Base-by-base conservation (phyloP, 1,284 basidiomycete species). In the Sanghuangporus baumii region DNA sequence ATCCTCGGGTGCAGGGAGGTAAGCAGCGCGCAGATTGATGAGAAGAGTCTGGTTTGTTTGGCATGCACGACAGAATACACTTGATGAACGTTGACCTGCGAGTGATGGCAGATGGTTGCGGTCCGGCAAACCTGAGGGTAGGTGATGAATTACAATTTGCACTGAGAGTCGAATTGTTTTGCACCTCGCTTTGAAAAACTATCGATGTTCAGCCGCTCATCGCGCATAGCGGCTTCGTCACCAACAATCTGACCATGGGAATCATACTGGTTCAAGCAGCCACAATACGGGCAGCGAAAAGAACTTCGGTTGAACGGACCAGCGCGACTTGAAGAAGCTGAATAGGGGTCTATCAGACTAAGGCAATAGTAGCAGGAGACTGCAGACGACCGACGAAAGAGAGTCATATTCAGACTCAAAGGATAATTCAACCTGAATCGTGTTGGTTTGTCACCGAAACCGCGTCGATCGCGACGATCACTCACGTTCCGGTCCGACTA, bases 1-100 rank as follows among this genome's bases (percentile, higher is more conserved):
- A 69, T 87, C 86, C 90, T 94, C 67, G 37, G 57, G 46, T 48
- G 51, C 55, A 1, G 94, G 93, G 0, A 96, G 81, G 71, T 96
- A 97, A 67, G 91, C 94, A 4, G 93, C 91, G 34, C 96, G 76
- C 59, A 97, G 80, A 72, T 94, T 92, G 66, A 93, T 79, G 58
- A 94, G 79, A 36, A 97, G 81, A 74, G 86, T 88, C 71, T 96
- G 92, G 74, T 96, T 96, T n/a, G 91, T 91, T 66, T 89, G 84
- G 72, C 94, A 96, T 11, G 83, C 84, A 67, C 88, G 86, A 73
- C 94, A 97, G 78, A 96, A 95, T 3, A 86, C 81, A 31, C 46
- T 62, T 23, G 61, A 16, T 46, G 52, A 62, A 11, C 18, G 43
- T 58, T 41, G 37, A 48, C 80, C 77, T 67, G 86, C 87, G 56